phyloP scores from a whole-genome alignment of 1,284 basidiomycete species.

The Ganoderma lingzhi region DNA sequence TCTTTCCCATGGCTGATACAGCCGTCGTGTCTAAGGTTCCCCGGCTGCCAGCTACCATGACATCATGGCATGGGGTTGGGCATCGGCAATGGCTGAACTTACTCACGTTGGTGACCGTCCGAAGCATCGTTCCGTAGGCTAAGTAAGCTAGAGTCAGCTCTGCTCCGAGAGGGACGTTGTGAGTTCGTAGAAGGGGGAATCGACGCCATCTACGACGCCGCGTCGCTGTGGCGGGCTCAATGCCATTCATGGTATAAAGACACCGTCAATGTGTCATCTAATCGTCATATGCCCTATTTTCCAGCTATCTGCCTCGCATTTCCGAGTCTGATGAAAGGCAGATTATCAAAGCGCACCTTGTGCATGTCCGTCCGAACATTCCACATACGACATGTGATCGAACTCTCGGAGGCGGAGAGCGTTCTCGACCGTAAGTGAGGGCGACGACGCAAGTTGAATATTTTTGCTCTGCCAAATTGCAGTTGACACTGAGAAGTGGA shows the following conservation, averaged over 20 bases:
- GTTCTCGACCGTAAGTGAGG: not conserved
- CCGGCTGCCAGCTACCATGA: constrained; percentile 1
- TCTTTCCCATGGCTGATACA: not conserved
- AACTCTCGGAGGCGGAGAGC: not conserved
- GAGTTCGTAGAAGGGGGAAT: not conserved
- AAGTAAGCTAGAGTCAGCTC: not conserved
- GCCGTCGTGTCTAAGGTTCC: not conserved
- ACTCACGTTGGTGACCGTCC: not conserved
- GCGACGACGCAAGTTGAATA: not conserved
- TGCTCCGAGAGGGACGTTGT: not conserved
- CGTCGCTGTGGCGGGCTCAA: not conserved
- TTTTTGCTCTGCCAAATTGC: not conserved
- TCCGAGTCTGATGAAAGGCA: constrained; percentile 1
- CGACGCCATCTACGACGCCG: not conserved
- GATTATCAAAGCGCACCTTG: not conserved
- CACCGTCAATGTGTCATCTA: not conserved
- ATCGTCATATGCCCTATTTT: not conserved
- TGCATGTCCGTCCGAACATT: not conserved
- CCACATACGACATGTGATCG: not conserved
- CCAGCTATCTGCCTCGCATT: not conserved
- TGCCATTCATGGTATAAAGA: not conserved
- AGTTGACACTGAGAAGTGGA: not conserved
- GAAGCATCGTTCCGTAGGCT: not conserved
- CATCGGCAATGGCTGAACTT: not conserved
- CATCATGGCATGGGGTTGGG: not conserved